Conservation (phyloP, 345 rosid species). For the Ailanthus altissimus region DNA sequence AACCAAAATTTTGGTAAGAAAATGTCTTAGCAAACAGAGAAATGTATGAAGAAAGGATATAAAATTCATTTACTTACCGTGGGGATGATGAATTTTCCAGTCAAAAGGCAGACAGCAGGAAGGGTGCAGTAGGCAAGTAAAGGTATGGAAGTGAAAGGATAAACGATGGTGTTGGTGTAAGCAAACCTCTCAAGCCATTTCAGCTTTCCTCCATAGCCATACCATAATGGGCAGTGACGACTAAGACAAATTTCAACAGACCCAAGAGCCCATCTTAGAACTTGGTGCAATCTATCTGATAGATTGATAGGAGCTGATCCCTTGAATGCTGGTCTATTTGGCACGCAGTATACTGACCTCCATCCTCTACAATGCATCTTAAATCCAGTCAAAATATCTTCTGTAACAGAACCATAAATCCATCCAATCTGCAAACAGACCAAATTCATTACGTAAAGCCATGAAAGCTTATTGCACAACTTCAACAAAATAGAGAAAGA, state of each 20-base stretch:
- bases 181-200: constrained; percentile 92
- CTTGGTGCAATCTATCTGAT: constrained; percentile 90
- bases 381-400: constrained; percentile 88
- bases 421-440: constrained; percentile 72
- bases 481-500: neutral
- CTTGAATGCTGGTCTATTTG: constrained; percentile 81
- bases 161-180: constrained; percentile 86
- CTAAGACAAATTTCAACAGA: constrained; percentile 96
- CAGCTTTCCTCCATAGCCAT: constrained; percentile 90
- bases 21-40: neutral
- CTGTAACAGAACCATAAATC: constrained; percentile 94
- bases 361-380: constrained; percentile 99
- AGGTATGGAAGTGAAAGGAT: constrained; percentile 96
- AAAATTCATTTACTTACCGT: constrained; percentile 49
- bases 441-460: neutral
- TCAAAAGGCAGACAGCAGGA: constrained; percentile 94
- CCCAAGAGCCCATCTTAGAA: constrained; percentile 95
- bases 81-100: constrained; percentile 93
- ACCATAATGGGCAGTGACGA: constrained; percentile 93
- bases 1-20: constrained; percentile 13
- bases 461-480: neutral
- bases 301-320: constrained; percentile 97
- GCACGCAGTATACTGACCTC: constrained; percentile 87
- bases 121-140: constrained; percentile 87
- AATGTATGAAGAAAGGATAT: neutral